A percentile compares a stretch with the other conserved stretches of the same genome.
These are phyloP conservation scores for Chlorella sp. DNA, from an alignment of 139 green algal genomes.

Conservation along the genomic window DNA sequence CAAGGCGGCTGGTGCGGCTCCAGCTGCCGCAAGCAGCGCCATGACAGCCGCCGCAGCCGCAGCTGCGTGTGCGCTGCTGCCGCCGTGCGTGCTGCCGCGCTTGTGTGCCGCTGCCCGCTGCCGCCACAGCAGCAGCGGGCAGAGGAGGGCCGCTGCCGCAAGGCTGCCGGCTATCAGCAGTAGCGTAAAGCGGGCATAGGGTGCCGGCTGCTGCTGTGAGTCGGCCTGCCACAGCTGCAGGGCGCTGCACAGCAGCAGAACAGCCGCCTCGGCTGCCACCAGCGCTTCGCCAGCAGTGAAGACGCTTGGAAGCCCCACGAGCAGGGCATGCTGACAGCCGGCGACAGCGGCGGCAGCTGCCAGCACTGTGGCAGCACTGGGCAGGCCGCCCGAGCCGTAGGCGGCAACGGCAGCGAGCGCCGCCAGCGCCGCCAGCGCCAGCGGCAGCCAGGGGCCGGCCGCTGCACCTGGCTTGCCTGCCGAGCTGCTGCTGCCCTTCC, in stretches of 20 bases:
- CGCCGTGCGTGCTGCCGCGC: no score
- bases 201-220: background rate
- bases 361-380: background rate
- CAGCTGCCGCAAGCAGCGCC: background rate
- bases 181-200: background rate
- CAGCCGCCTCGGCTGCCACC: slow-evolving; percentile 16
- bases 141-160: background rate
- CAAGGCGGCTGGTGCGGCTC: slow-evolving; percentile 3
- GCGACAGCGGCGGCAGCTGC: background rate
- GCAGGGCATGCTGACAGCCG: background rate
- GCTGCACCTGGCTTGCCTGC: background rate
- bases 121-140: slow-evolving; percentile 3
- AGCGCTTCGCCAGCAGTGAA: slow-evolving; percentile 38
- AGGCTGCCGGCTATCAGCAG: slow-evolving; percentile 13
- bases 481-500: background rate
- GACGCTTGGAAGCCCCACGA: slow-evolving; percentile 7
- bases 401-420: background rate
- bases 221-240: background rate
- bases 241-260: background rate
- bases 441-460: background rate
- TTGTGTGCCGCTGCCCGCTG: background rate
- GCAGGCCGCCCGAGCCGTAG: no score
- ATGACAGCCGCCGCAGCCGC: background rate
- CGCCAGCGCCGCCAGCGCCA: background rate
- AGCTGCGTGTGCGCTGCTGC: background rate